A percentile compares a stretch with the other conserved stretches of the same genome.
Evolutionary conservation across 371 early-diverging fungal genomes (phyloP).

Genomic region (Enteropsectra breve): DNA sequence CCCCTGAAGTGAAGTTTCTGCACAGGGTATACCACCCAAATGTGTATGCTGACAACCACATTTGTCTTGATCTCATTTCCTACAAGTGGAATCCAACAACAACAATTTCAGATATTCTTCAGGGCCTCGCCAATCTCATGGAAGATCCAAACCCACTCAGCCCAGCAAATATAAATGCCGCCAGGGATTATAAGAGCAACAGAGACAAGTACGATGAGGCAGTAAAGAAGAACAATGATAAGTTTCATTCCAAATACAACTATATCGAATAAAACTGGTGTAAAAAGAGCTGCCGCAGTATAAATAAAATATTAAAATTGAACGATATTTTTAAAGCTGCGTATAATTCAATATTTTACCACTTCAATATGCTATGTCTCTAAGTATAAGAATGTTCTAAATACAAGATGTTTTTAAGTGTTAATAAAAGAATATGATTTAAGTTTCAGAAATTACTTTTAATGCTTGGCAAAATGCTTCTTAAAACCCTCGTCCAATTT

Average conservation of each 20-base stretch:
- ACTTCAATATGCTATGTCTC: too few relatives aligned
- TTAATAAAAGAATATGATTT: too few relatives aligned
- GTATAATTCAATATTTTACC: too few relatives aligned
- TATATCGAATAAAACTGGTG: background rate
- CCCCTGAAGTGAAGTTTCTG: slow-evolving; percentile 52
- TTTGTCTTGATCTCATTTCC: slow-evolving; percentile 57
- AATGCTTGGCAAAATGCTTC: too few relatives aligned
- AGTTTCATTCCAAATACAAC: slow-evolving; percentile 23
- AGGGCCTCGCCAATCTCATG: slow-evolving; percentile 53
- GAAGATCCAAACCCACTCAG: slow-evolving; percentile 56
- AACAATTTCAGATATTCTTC: slow-evolving; percentile 52
- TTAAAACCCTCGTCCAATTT: too few relatives aligned
- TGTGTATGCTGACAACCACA: slow-evolving; percentile 52
- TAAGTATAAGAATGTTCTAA: too few relatives aligned
- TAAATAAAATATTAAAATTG: too few relatives aligned
- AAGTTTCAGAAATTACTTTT: too few relatives aligned
- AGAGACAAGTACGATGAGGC: slow-evolving; percentile 25
- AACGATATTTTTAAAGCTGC: too few relatives aligned
- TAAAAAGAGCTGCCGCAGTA: too few relatives aligned
- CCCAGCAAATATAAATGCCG: slow-evolving; percentile 58
- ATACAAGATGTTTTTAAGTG: too few relatives aligned
- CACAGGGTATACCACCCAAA: slow-evolving; percentile 57
- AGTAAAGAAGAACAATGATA: slow-evolving; percentile 39
- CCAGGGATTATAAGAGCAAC: slow-evolving; percentile 39
- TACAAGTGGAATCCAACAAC: slow-evolving; percentile 56